A percentile compares a stretch with the other conserved stretches of the same genome.
Evolutionary conservation across 345 rosid species (phyloP).

Genomic region (Mangifera indica): DNA sequence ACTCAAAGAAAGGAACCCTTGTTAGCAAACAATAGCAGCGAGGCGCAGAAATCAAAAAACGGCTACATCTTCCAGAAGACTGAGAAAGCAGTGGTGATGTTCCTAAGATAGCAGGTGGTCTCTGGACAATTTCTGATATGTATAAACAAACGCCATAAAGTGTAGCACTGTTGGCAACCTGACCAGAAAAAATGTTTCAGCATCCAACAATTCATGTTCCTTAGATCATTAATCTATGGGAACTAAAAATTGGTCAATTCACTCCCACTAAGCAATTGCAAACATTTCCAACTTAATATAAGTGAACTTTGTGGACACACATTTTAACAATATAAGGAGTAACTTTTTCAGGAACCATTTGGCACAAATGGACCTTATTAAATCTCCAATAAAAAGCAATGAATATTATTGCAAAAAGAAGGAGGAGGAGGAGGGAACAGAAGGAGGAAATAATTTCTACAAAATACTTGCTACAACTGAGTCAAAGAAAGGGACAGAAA

Average conservation of each 20-base stretch:
- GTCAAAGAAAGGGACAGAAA: constrained; percentile 1
- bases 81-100: constrained; percentile 51
- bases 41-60: constrained; percentile 90
- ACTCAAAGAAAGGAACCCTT: constrained; percentile 90
- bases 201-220: constrained; percentile 16
- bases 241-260: constrained; percentile 12
- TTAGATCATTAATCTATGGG: constrained; percentile 9
- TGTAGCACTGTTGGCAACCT: constrained; percentile 92
- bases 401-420: background rate
- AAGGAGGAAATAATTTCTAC: background rate
- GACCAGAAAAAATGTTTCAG: constrained; percentile 30
- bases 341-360: background rate
- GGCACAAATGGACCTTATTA: background rate
- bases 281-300: background rate
- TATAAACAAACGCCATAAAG: constrained; percentile 94
- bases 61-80: constrained; percentile 59
- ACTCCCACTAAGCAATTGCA: background rate
- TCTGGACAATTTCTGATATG: constrained; percentile 87
- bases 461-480: background rate
- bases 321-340: background rate
- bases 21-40: constrained; percentile 97
- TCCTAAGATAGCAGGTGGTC: constrained; percentile 77
- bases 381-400: background rate
- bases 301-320: background rate
- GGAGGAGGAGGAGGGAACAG: background rate